These are phyloP conservation scores for Aspergillus nanangensis DNA, from an alignment of 495 filamentous ascomycete genomes.

Conservation along the genomic window DNA sequence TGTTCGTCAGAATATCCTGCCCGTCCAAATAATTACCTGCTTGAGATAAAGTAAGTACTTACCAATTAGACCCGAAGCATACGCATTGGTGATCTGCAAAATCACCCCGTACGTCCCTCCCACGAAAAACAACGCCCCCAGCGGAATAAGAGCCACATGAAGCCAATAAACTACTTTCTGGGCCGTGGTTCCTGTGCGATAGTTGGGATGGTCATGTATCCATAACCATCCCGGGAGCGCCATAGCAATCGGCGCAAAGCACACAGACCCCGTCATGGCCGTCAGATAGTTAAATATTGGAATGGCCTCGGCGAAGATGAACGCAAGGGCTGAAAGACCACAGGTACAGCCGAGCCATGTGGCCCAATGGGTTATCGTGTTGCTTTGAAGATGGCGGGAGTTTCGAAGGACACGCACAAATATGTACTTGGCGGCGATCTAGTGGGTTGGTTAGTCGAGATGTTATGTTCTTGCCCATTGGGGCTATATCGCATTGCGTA, in stretches of 20 bases:
- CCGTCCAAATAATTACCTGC: too few relatives aligned
- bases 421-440: conserved; percentile 52
- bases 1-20: too few relatives aligned
- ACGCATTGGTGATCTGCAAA: too few relatives aligned
- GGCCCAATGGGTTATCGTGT: conserved; percentile 34
- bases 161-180: conserved; percentile 11
- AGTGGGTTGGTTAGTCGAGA: neutral
- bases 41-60: too few relatives aligned
- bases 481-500: too few relatives aligned
- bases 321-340: conserved; percentile 52
- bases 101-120: conserved; percentile 1
- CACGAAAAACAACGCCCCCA: conserved; percentile 18
- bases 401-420: conserved; percentile 52
- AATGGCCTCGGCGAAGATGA: conserved; percentile 61
- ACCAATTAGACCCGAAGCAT: too few relatives aligned
- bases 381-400: conserved; percentile 48
- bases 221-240: conserved; percentile 36
- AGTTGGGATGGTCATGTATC: conserved; percentile 34
- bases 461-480: too few relatives aligned
- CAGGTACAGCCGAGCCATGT: conserved; percentile 52
- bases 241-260: conserved; percentile 30
- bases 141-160: conserved; percentile 11
- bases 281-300: conserved; percentile 63
- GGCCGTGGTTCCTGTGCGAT: conserved; percentile 9
- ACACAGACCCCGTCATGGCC: conserved; percentile 28